Evolutionary conservation across 2,329 filamentous ascomycete genomes (phyloP).

Genomic region (Trichoderma gracile): DNA sequence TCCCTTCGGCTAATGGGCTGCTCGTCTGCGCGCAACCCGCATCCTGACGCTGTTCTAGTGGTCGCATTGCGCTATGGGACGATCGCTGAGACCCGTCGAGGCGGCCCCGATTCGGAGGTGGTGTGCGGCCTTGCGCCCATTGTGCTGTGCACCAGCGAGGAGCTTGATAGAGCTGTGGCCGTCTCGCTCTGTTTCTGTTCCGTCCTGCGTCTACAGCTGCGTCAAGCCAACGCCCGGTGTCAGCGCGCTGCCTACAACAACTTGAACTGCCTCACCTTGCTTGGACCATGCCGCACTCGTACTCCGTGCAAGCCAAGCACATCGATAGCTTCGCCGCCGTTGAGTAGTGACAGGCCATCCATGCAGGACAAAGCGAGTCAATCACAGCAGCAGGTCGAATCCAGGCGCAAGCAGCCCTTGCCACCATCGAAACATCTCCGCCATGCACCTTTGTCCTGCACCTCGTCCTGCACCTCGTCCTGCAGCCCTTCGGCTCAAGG

Average conservation of each 20-base stretch:
- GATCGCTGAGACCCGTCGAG: constrained; percentile 12
- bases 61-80: constrained; percentile 23
- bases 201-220: background rate
- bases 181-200: background rate
- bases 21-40: constrained; percentile 6
- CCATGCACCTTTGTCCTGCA: constrained; percentile 6
- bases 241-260: constrained; percentile 4
- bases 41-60: constrained; percentile 20
- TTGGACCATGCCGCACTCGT: background rate
- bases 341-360: background rate
- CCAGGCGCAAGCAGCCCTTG: background rate
- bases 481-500: constrained; percentile 15
- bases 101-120: constrained; percentile 21
- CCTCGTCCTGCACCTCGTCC: constrained; percentile 6
- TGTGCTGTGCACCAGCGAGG: background rate
- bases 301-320: too few relatives aligned
- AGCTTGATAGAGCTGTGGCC: too few relatives aligned
- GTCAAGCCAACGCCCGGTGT: background rate
- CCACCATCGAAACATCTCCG: constrained; percentile 8
- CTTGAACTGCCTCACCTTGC: background rate
- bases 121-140: constrained; percentile 14
- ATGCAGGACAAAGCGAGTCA: background rate
- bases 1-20: constrained; percentile 15
- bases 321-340: too few relatives aligned
- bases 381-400: background rate